These are phyloP conservation scores for Amauroascus verrucosus DNA, from an alignment of 2,329 filamentous ascomycete genomes.

Conservation along the genomic window DNA sequence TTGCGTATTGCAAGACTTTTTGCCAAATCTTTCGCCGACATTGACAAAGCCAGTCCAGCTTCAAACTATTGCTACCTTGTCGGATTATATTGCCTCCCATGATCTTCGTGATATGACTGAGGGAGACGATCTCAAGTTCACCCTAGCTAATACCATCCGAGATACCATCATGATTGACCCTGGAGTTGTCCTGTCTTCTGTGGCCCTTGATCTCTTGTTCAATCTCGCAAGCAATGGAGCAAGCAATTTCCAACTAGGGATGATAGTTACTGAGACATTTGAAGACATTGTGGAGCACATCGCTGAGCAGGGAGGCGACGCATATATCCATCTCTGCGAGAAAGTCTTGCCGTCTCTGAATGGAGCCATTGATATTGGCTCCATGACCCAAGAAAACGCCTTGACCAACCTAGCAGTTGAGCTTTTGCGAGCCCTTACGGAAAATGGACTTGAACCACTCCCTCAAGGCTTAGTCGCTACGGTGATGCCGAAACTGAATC, in stretches of 20 bases:
- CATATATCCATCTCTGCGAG: slow-evolving; percentile 67
- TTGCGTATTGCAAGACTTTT: slow-evolving; percentile 65
- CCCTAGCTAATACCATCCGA: slow-evolving; percentile 74
- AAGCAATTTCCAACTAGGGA: slow-evolving; percentile 79
- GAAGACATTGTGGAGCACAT: slow-evolving; percentile 71
- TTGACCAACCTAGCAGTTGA: slow-evolving; percentile 81
- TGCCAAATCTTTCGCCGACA: slow-evolving; percentile 44
- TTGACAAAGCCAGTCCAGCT: slow-evolving; percentile 50
- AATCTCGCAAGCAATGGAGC: slow-evolving; percentile 79
- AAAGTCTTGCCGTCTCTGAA: slow-evolving; percentile 82
- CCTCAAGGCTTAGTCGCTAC: slow-evolving; percentile 76
- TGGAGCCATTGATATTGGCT: slow-evolving; percentile 79
- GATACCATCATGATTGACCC: slow-evolving; percentile 74
- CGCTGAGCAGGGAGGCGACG: slow-evolving; percentile 52
- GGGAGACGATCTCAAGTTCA: slow-evolving; percentile 83
- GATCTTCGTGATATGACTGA: slow-evolving; percentile 77
- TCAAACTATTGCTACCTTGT: slow-evolving; percentile 50
- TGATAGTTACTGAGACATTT: slow-evolving; percentile 80
- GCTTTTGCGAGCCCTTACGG: slow-evolving; percentile 66
- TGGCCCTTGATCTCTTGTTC: slow-evolving; percentile 72
- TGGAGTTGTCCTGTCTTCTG: slow-evolving; percentile 59
- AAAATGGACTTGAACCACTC: slow-evolving; percentile 74
- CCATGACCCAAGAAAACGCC: slow-evolving; percentile 66
- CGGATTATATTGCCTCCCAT: slow-evolving; percentile 65
- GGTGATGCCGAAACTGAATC: slow-evolving; percentile 76